Base-by-base conservation (phyloP, 2,329 filamentous ascomycete genomes). In the Fusarium verrucosum region DNA sequence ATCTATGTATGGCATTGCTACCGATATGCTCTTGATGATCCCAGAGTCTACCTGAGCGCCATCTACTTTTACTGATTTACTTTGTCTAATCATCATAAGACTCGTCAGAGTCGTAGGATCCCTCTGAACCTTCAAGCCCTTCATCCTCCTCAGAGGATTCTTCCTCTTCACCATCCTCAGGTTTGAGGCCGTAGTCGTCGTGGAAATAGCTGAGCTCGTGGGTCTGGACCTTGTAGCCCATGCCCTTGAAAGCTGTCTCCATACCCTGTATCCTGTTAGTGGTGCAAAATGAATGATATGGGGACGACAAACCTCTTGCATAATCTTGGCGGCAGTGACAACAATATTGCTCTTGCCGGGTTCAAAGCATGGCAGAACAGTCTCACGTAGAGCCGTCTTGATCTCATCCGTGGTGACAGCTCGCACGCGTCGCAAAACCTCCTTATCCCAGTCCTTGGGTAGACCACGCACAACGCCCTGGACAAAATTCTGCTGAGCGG, bases 171-270 rank as follows among this genome's bases (percentile, higher is more conserved):
- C 88, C 87, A 0, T 88, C 88, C 0, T 88, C 88, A 4, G 83
- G 83, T 74, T 90, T 85, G 42, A 97, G 79, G 1, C 94, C 94
- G 74, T 98, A 98, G 72, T 93, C 92, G 65, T 97, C 92, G 75
- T 96, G 88, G 76, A 96, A 98, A 70, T 91, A 85, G 37, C 88
- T 87, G 45, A 98, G 82, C 25, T 89, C 83, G 73, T 89, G 89
- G 35, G 91, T 84, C 73, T 92, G 85, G 0, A 90, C 89, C 75
- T 89, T 89, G 81, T 96, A 99, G 0, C 93, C 93, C 54, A 87
- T 88, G 2, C 80, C 81, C 67, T 87, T 84, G 70, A 98, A 92
- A 3, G 90, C 88, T 67, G 88, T 88, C 70, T 90, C 86, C 69
- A 97, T 87, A 58, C 85, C 85, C 92, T 96, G 46, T 20, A 17